phyloP scores from a whole-genome alignment of 208 protist species.

The Kentomonas sorsogonicus region DNA sequence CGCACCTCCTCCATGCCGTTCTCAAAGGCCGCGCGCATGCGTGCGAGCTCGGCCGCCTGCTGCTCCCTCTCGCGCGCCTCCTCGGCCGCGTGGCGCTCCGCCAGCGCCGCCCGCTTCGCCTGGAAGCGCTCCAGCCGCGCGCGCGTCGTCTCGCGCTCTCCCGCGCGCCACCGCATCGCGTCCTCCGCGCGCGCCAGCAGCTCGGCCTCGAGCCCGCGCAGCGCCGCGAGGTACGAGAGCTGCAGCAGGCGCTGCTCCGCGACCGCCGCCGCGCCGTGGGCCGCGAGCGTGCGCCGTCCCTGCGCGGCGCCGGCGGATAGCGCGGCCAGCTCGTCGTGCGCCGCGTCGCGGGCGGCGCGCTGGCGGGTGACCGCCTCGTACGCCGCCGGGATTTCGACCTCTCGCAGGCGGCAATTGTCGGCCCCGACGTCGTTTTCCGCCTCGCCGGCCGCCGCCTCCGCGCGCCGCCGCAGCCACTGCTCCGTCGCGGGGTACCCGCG shows the following conservation, averaged over 20 bases:
- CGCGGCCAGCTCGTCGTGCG: not conserved
- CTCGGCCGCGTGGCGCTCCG: conserved; percentile 7
- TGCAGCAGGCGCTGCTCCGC: conserved; percentile 11
- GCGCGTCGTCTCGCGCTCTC: conserved; percentile 23
- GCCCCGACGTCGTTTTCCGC: not conserved
- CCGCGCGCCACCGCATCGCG: conserved; percentile 29
- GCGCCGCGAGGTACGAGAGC: conserved; percentile 20
- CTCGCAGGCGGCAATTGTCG: too few relatives aligned
- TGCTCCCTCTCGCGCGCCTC: conserved; percentile 6
- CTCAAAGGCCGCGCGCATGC: conserved; percentile 31
- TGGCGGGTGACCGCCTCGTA: not conserved
- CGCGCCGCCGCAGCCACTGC: conserved; percentile 23
- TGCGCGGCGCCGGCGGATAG: not conserved
- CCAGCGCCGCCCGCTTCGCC: conserved; percentile 13
- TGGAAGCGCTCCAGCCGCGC: conserved; percentile 20
- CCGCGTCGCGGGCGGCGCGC: not conserved
- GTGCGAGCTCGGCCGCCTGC: conserved; percentile 17
- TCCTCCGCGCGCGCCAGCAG: conserved; percentile 19
- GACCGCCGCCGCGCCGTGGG: not conserved
- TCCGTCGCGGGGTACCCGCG: conserved; percentile 36
- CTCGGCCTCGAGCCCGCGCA: conserved; percentile 23
- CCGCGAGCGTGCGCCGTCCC: conserved; percentile 4
- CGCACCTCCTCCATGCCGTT: conserved; percentile 38
- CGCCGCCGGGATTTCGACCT: not conserved
- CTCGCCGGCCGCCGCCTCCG: not conserved